Base-by-base conservation (phyloP, 768 basidiomycete genomes). In the Rhodotorula babjevae region DNA sequence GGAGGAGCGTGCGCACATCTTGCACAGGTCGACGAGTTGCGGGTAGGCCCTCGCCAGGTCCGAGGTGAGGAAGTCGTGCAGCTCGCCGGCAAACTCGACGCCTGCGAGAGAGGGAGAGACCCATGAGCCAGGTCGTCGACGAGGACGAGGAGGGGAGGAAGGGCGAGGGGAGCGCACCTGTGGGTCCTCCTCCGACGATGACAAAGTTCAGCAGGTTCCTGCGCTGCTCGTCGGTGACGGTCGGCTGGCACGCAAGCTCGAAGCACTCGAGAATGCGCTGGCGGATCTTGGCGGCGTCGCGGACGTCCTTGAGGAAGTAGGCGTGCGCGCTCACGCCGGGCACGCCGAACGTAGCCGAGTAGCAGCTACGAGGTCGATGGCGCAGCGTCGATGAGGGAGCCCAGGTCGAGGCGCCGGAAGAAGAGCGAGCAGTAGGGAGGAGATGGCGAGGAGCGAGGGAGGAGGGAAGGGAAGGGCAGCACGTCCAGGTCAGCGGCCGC, bases 231-330 rank as follows among this genome's bases (percentile, higher is more conserved):
- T 92, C 91, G 1, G 89, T 86, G 23, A 91, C 82, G 3, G 85
- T 87, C 0, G 92, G 92, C 75, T 91, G 89, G 76, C 87, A 88
- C 5, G 92, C 92, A 77, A 91, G 89, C 78, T 93, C 92, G 69
- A 94, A 91, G 79, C 89, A 88, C 87, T 72, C 73, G 60, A 77
- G 65, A 36, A 76, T 78, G 0, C 74, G 60, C 0, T 59, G 16
- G 6, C 77, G 67, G 42, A 76, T 79, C 29, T 62, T 65, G 15
- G 73, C 61, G 3, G 76, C 69, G 50, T 77, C 78, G 18, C 61
- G 61, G 10, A 62, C 29, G 61, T 62, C 61, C 56, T 87, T 89
- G 23, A 66, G 58, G 58, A 66, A 66, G 58, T 66, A 60, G 0
- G 89, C 29, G 31, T 36, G 53, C 7, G 50, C 85, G 63, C 77